Conservation (phyloP, 2,329 filamentous ascomycete species). For the Nannizziopsis arthrosporioides region DNA sequence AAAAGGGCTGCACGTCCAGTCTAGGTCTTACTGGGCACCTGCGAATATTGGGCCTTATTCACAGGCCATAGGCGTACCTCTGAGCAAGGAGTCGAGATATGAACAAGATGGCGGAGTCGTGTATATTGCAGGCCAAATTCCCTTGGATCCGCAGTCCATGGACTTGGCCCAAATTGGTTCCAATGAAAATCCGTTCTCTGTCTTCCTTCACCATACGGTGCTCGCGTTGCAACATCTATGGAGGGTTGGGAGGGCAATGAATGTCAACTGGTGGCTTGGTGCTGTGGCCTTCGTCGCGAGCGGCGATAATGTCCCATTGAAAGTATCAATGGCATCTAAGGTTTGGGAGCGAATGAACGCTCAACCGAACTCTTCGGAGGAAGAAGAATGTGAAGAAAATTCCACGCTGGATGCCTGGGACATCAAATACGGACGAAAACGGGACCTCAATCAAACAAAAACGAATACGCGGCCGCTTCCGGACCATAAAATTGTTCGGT, state of each 20-base stretch:
- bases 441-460: conserved; percentile 24
- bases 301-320: conserved; percentile 22
- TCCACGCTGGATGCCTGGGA: conserved; percentile 38
- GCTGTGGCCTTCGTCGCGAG: conserved; percentile 61
- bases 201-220: conserved; percentile 48
- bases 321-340: conserved; percentile 30
- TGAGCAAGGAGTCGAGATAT: conserved; percentile 23
- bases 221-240: conserved; percentile 81
- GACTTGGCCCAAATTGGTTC: conserved; percentile 23
- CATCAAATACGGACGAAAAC: conserved; percentile 46
- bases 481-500: conserved; percentile 21
- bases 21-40: conserved; percentile 90
- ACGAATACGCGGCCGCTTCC: conserved; percentile 18
- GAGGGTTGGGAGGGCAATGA: conserved; percentile 63
- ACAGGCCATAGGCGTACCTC: conserved; percentile 58
- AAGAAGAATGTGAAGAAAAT: conserved; percentile 41
- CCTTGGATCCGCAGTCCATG: conserved; percentile 74
- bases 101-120: conserved; percentile 32
- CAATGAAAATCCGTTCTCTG: conserved; percentile 19
- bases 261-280: conserved; percentile 62
- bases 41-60: conserved; percentile 97
- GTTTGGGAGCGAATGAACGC: conserved; percentile 37
- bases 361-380: conserved; percentile 15
- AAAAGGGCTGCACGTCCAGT: conserved; percentile 72
- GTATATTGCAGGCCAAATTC: conserved; percentile 81